These are phyloP conservation scores for Neurospora africana DNA, from an alignment of 495 filamentous ascomycete genomes.

Conservation along the genomic window DNA sequence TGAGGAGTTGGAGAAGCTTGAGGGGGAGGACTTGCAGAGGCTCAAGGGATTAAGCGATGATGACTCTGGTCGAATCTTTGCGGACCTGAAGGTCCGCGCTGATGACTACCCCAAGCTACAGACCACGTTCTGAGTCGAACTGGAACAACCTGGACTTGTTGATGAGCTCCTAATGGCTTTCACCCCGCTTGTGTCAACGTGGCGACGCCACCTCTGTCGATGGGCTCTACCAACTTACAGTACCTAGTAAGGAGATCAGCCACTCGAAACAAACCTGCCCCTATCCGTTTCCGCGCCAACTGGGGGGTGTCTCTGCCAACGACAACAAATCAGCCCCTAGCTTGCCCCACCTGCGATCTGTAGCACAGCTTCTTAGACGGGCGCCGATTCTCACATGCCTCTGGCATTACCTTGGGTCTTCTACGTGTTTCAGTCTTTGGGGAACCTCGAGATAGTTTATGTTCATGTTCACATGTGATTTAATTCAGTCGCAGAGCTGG, in stretches of 20 bases:
- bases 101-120: constrained; percentile 31
- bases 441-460: neutral
- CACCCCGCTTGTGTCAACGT: neutral
- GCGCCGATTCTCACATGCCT: neutral
- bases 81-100: constrained; percentile 29
- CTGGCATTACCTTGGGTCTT: neutral
- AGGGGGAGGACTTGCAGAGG: constrained; percentile 32
- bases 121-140: constrained; percentile 25
- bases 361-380: neutral
- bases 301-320: neutral
- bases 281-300: neutral
- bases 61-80: constrained; percentile 30
- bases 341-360: neutral
- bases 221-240: neutral
- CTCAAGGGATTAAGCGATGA: constrained; percentile 28
- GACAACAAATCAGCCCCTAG: neutral
- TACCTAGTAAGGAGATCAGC: neutral
- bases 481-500: neutral
- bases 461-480: neutral
- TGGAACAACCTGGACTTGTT: neutral
- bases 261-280: neutral
- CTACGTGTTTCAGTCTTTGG: neutral
- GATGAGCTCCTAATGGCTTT: neutral
- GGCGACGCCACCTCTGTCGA: neutral
- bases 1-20: constrained; percentile 33